Evolutionary conservation across 805 yeast genomes (phyloP), one percentile per base, ranked within the genome.

Genomic region (Kazachstania africana): DNA sequence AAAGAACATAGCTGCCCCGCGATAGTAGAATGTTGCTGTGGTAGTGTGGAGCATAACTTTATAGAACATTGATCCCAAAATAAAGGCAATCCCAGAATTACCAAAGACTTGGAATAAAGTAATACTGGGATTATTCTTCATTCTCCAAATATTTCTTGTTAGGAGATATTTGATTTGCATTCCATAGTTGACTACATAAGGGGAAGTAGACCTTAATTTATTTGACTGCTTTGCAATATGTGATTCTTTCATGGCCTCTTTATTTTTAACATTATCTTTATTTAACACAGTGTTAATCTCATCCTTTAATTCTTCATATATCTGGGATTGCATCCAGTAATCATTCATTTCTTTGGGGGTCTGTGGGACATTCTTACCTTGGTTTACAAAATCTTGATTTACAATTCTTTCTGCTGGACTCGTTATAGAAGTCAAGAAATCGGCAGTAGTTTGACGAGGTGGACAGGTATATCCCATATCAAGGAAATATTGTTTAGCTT

Each of bases 1-100:
- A 50, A 76, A 76, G 57, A 79, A 80, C 63, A 79, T 59, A 28
- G 76, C 66, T 26, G 83, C 72, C 43, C 75, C 68, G 47, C 84
- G 60, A 43, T 57, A 62, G 48, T 65, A 72, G 40, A 75, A 67
- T 2, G 72, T 63, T 1, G 45, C 53, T 0, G 80, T 67, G 17
- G 48, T 49, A 13, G 48, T 38, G 6, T 40, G 28, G 17, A 35
- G 31, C 38, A 48, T 52, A 39, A 71, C 45, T 42, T 73, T 70
- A 53, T 69, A 74, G 43, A 72, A 75, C 41, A 75, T 63, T 2
- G 81, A 74, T 20, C 75, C 62, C 27, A 70, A 50, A 23, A 75
- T 53, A 34, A 75, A 55, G 18, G 74, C 72, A 73, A 74, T 72
- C 8, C 61, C 43, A 9, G 65, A 50, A 40, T 73, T 66, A 30